Evolutionary conservation across 352 stramenopile genomes (phyloP).

Genomic region (Albugo laibachii): DNA sequence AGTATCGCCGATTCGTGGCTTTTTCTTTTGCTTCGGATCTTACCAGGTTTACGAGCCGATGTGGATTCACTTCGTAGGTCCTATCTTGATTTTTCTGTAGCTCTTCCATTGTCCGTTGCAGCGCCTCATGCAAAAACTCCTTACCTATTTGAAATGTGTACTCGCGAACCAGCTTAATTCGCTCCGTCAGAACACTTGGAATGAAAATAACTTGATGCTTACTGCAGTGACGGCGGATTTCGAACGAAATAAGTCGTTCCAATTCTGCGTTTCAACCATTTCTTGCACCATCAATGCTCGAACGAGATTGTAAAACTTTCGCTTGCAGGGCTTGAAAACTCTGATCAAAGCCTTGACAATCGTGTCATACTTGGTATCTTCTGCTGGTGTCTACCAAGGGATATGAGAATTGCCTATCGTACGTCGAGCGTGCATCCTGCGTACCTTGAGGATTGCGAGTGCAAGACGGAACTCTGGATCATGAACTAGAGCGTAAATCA

Average conservation of each 20-base stretch:
- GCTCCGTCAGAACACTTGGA: too few relatives aligned
- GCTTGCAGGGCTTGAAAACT: constrained; percentile 48
- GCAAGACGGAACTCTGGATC: constrained; percentile 55
- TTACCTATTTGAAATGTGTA: constrained; percentile 52
- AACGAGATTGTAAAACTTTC: constrained; percentile 44
- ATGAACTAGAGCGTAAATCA: constrained; percentile 57
- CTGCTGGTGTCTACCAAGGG: too few relatives aligned
- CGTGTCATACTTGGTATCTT: too few relatives aligned
- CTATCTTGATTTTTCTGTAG: constrained; percentile 19
- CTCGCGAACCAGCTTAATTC: constrained; percentile 31
- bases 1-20: neutral
- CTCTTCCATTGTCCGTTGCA: constrained; percentile 20
- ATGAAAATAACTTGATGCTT: too few relatives aligned
- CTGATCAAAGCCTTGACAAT: constrained; percentile 20
- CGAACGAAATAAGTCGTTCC: constrained; percentile 66
- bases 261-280: constrained; percentile 61
- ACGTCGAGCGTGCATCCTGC: too few relatives aligned
- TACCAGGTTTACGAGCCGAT: constrained; percentile 16
- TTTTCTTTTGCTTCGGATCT: constrained; percentile 28
- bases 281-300: constrained; percentile 54
- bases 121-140: constrained; percentile 30
- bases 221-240: constrained; percentile 54
- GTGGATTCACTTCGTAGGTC: constrained; percentile 47
- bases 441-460: constrained; percentile 9
- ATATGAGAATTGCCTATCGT: too few relatives aligned